These are phyloP conservation scores for Cladophialophora yegresii DNA, from an alignment of 2,329 filamentous ascomycete genomes.

Conservation along the genomic window DNA sequence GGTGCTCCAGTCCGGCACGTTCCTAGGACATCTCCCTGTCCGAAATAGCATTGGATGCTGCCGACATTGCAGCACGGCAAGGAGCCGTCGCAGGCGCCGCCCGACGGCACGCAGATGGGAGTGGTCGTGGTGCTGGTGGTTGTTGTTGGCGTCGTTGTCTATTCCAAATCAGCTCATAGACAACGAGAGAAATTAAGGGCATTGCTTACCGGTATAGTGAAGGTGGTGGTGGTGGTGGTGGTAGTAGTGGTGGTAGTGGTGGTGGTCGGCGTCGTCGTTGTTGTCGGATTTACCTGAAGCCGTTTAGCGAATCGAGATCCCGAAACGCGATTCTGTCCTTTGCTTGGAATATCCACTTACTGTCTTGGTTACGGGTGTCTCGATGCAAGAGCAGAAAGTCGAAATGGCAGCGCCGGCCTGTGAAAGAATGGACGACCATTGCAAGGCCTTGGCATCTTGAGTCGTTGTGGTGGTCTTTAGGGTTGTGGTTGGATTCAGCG, in stretches of 20 bases:
- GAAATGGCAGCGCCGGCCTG: slow-evolving; percentile 2
- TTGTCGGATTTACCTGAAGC: neutral
- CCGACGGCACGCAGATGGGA: neutral
- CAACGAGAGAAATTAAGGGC: neutral
- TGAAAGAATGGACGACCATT: slow-evolving; percentile 2
- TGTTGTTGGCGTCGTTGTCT: neutral
- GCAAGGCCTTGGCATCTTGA: slow-evolving; percentile 1
- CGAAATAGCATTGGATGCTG: neutral
- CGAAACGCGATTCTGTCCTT: neutral
- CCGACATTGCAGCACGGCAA: too few species aligned
- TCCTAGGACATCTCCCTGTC: neutral
- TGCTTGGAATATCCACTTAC: neutral
- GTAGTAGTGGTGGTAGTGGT: neutral
- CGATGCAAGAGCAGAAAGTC: slow-evolving; percentile 7
- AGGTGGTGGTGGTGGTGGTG: neutral
- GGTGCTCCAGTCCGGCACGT: neutral
- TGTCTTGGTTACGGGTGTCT: slow-evolving; percentile 2
- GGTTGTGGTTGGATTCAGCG: neutral
- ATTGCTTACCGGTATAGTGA: neutral
- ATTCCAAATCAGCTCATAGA: neutral
- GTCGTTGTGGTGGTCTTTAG: neutral
- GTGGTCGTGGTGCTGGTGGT: neutral
- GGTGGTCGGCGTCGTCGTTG: neutral
- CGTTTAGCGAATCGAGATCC: neutral
- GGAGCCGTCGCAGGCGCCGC: neutral